phyloP scores from a whole-genome alignment of 805 yeast genomes.

The Cyberlindnera misumaiensis region DNA sequence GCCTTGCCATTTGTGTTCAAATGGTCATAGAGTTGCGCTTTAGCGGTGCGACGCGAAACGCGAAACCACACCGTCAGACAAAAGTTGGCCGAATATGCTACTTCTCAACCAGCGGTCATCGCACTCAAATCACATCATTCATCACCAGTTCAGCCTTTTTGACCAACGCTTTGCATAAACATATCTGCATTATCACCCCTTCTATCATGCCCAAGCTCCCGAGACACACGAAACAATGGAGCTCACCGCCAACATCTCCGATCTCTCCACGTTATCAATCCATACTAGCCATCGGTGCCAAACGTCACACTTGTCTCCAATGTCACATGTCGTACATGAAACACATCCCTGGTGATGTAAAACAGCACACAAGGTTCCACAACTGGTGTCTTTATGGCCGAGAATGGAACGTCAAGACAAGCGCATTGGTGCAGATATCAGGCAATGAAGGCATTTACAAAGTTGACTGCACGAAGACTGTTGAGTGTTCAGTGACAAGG shows the following conservation, averaged over 20 bases:
- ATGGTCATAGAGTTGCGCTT: no score
- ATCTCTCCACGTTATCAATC: background rate
- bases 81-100: no score
- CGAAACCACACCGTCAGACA: no score
- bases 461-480: conserved; percentile 25
- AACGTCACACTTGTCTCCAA: conserved; percentile 32
- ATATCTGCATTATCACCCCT: background rate
- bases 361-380: conserved; percentile 48
- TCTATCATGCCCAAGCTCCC: background rate
- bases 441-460: conserved; percentile 28
- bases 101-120: no score
- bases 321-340: conserved; percentile 51
- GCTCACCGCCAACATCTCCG: no score
- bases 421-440: background rate
- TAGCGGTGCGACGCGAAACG: no score
- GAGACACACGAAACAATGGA: background rate
- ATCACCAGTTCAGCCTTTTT: no score
- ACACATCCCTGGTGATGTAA: conserved; percentile 35
- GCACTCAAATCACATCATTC: no score
- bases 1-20: no score
- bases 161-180: no score
- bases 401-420: conserved; percentile 31
- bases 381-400: conserved; percentile 40
- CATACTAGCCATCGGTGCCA: conserved; percentile 12
- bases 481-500: conserved; percentile 29